Percentiles rank a stretch among this genome's conserved stretches.
Conservation (phyloP, 495 filamentous ascomycete genomes). For the Cercophora scortea region DNA sequence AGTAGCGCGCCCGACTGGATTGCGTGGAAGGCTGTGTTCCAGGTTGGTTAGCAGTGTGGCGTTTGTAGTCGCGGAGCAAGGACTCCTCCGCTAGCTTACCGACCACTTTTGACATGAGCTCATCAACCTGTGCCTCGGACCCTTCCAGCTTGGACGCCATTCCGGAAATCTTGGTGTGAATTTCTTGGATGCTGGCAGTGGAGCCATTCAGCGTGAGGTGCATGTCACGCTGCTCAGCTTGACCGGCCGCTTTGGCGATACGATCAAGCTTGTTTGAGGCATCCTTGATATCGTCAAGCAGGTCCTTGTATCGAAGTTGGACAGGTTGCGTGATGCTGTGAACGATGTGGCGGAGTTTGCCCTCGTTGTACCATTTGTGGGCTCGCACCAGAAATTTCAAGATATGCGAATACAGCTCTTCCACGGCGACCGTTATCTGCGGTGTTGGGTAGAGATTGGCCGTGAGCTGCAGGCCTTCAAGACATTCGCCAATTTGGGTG, state of each 20-base stretch:
- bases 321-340: neutral
- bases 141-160: too few relatives aligned
- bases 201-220: neutral
- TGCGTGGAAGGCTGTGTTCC: neutral
- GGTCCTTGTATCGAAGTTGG: neutral
- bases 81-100: neutral
- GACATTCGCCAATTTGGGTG: neutral
- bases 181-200: neutral
- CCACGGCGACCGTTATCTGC: neutral
- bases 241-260: neutral
- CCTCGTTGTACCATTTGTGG: neutral
- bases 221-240: neutral
- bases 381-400: neutral
- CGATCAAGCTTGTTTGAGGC: neutral
- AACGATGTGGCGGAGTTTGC: neutral
- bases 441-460: neutral
- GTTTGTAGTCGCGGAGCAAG: neutral
- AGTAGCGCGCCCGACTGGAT: neutral
- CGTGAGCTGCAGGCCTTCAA: neutral
- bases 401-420: neutral
- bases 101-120: neutral
- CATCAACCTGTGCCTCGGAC: neutral
- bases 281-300: neutral
- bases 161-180: too few relatives aligned
- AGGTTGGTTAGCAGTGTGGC: neutral